Conservation (phyloP, 1,284 basidiomycete genomes). For the Baeospora myosura region DNA sequence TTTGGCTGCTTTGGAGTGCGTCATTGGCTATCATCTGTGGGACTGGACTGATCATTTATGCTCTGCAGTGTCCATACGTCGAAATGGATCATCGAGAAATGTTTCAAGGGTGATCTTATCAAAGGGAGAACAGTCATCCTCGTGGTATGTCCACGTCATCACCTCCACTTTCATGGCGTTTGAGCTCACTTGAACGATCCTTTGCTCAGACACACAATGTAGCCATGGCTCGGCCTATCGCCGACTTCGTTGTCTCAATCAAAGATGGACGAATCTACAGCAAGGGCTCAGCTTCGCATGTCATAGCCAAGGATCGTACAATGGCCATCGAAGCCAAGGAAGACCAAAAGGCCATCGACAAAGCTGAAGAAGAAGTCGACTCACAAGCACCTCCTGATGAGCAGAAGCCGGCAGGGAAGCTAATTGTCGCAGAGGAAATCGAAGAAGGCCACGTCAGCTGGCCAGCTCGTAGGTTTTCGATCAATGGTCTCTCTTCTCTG, state of each 20-base stretch:
- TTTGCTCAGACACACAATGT: constrained; percentile 53
- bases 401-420: constrained; percentile 30
- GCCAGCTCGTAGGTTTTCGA: constrained; percentile 26
- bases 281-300: constrained; percentile 34
- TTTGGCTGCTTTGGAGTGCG: constrained; percentile 45
- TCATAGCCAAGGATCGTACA: constrained; percentile 26
- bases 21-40: constrained; percentile 3
- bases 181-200: background rate
- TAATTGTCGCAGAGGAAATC: constrained; percentile 55
- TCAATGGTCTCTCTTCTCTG: constrained; percentile 14
- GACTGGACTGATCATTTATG: constrained; percentile 25
- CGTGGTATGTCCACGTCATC: constrained; percentile 39
- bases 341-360: constrained; percentile 27
- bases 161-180: background rate
- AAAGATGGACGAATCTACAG: constrained; percentile 37
- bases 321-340: constrained; percentile 28
- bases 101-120: constrained; percentile 64
- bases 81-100: constrained; percentile 70
- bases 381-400: constrained; percentile 26
- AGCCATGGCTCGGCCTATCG: constrained; percentile 46
- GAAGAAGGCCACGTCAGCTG: constrained; percentile 49
- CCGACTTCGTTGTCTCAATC: constrained; percentile 51
- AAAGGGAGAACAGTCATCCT: constrained; percentile 64
- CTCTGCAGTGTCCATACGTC: constrained; percentile 51
- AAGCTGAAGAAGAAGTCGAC: constrained; percentile 33